Conservation (phyloP, 306 rosid genomes). For the Acacia acuminata region DNA sequence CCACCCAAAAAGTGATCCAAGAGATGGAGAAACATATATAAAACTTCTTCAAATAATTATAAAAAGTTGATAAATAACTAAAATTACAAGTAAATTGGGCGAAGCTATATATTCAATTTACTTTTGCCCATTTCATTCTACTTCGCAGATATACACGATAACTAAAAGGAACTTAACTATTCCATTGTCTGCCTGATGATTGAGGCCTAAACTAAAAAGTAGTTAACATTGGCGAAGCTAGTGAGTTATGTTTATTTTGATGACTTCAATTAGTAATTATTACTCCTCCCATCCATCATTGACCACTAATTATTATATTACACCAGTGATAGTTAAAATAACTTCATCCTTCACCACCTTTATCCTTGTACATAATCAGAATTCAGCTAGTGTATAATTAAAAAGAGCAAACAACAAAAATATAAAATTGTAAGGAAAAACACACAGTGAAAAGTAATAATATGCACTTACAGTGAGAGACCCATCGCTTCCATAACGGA, state of each 20-base stretch:
- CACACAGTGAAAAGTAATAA: background rate
- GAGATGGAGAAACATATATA: background rate
- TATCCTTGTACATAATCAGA: background rate
- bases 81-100: background rate
- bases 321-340: background rate
- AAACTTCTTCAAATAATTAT: background rate
- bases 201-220: no score
- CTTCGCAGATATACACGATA: background rate
- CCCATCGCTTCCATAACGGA: background rate
- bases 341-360: background rate
- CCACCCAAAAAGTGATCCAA: background rate
- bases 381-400: background rate
- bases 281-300: background rate
- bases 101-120: background rate
- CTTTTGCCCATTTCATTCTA: background rate
- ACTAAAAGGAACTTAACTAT: background rate
- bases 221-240: no score
- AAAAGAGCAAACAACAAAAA: background rate
- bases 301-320: no score
- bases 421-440: background rate
- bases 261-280: no score
- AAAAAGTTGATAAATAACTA: background rate
- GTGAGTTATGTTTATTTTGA: no score
- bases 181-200: background rate
- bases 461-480: background rate